Conservation (phyloP, 805 yeast species). For the Saccharomycopsis sp. region DNA sequence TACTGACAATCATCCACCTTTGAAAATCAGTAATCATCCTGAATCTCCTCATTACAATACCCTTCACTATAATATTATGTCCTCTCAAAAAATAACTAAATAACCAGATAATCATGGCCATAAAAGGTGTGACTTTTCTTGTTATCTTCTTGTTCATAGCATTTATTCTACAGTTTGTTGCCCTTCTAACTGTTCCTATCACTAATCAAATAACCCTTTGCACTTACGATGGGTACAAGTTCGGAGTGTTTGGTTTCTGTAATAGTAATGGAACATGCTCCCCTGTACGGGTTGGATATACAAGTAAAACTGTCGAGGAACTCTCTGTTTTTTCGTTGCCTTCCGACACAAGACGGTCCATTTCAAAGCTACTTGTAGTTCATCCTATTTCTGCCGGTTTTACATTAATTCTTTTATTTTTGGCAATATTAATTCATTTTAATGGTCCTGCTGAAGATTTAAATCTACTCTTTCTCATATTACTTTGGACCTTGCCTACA, state of each 20-base stretch:
- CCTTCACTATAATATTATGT: neutral
- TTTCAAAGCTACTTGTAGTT: conserved; percentile 56
- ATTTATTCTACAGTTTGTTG: conserved; percentile 49
- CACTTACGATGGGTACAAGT: conserved; percentile 40
- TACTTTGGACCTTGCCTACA: conserved; percentile 57
- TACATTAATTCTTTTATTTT: conserved; percentile 36
- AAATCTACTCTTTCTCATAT: conserved; percentile 42
- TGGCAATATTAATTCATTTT: conserved; percentile 36
- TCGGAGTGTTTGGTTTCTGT: conserved; percentile 73
- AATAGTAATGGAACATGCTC: conserved; percentile 33
- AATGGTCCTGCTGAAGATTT: conserved; percentile 32
- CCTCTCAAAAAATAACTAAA: too few relatives aligned
- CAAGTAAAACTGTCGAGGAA: conserved; percentile 28
- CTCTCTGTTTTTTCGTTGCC: conserved; percentile 44
- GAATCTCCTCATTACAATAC: too few relatives aligned
- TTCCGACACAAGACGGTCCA: conserved; percentile 49
- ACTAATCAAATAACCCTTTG: conserved; percentile 44
- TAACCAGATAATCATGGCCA: too few relatives aligned
- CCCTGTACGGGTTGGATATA: conserved; percentile 38
- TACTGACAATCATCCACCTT: too few relatives aligned
- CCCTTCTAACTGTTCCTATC: conserved; percentile 58
- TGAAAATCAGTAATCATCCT: neutral
- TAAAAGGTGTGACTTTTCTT: neutral
- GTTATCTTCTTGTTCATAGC: conserved; percentile 30
- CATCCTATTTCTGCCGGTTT: conserved; percentile 61